These are phyloP conservation scores for Bryoglossum gracile DNA, from an alignment of 495 filamentous ascomycete genomes.

Conservation along the genomic window DNA sequence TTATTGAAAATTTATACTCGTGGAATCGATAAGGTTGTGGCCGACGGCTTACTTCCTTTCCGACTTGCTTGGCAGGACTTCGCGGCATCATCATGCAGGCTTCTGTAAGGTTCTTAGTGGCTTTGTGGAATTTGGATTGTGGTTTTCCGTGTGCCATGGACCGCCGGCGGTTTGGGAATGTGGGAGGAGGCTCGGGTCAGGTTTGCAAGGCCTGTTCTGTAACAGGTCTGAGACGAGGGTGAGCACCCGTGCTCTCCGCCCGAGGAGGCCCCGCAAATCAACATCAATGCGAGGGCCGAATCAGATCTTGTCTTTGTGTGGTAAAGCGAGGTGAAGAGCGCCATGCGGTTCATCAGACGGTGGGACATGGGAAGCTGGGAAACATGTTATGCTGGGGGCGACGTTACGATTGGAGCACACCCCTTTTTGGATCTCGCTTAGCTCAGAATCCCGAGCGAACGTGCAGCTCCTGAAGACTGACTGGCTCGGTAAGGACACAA, in stretches of 20 bases:
- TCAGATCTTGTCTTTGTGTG: background rate
- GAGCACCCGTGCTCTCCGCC: conserved; percentile 11
- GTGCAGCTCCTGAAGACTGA: no score
- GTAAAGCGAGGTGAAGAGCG: no score
- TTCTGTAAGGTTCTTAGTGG: no score
- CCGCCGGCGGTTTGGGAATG: conserved; percentile 6
- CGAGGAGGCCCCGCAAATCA: background rate
- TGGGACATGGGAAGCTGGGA: no score
- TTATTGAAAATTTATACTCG: background rate
- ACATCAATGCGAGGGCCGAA: background rate
- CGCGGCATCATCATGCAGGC: no score
- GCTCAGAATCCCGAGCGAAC: no score
- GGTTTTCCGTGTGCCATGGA: conserved; percentile 4
- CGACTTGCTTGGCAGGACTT: background rate
- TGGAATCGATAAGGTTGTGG: background rate
- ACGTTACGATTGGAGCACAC: conserved; percentile 4
- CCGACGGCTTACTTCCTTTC: background rate
- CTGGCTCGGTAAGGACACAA: no score
- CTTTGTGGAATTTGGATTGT: background rate
- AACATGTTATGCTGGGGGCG: background rate
- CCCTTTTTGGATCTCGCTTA: no score
- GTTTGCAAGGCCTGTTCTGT: conserved; percentile 7
- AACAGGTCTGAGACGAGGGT: conserved; percentile 16
- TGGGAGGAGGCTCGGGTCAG: background rate
- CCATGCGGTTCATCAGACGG: no score